These are phyloP conservation scores for Sporobolomyces phaffii DNA, from an alignment of 768 basidiomycete genomes.

Conservation along the genomic window DNA sequence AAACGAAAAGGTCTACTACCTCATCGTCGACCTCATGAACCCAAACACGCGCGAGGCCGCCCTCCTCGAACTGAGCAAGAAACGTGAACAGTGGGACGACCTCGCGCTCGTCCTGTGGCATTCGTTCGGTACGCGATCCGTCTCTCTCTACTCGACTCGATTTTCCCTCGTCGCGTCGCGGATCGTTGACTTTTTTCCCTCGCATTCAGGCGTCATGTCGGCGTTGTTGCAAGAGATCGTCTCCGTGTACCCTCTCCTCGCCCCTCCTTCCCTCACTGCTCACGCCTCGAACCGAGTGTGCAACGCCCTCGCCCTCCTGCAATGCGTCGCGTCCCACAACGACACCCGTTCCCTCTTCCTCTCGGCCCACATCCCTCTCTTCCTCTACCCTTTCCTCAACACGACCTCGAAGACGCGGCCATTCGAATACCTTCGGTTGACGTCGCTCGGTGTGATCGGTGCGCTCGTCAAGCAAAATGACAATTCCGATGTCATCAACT, in stretches of 20 bases:
- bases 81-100: constrained; percentile 97
- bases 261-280: constrained; percentile 90
- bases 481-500: constrained; percentile 97
- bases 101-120: constrained; percentile 97
- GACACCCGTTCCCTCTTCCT: constrained; percentile 94
- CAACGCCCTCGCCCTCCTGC: constrained; percentile 92
- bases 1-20: constrained; percentile 76
- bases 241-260: constrained; percentile 90
- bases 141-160: constrained; percentile 6
- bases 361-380: constrained; percentile 87
- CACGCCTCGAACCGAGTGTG: constrained; percentile 98
- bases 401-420: constrained; percentile 99
- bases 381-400: constrained; percentile 95
- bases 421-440: constrained; percentile 97
- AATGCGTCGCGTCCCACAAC: constrained; percentile 95
- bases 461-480: constrained; percentile 99
- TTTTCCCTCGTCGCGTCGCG: neutral
- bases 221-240: constrained; percentile 95
- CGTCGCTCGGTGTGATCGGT: constrained; percentile 97
- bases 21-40: constrained; percentile 71
- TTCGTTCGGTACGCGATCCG: constrained; percentile 68
- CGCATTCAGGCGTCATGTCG: constrained; percentile 89
- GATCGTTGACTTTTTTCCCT: neutral
- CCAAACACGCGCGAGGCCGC: constrained; percentile 74
- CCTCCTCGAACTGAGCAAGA: constrained; percentile 92